These are phyloP conservation scores for Candida tallmaniae DNA, from an alignment of 805 yeast species.

Conservation along the genomic window DNA sequence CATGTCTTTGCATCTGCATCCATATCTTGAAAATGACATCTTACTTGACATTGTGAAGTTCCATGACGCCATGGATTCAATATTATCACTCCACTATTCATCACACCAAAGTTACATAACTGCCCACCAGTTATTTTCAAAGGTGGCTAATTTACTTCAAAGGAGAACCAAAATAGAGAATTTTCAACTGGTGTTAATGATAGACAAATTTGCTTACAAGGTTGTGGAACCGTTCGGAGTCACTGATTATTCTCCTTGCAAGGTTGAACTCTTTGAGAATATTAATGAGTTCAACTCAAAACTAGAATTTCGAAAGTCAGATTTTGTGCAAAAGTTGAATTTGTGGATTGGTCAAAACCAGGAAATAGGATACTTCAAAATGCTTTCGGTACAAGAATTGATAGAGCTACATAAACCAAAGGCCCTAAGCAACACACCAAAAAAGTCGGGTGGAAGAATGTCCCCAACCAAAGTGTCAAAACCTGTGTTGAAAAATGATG, in stretches of 20 bases:
- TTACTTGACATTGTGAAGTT: neutral
- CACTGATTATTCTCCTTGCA: conserved; percentile 12
- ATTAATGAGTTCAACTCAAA: conserved; percentile 8
- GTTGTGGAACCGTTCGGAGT: conserved; percentile 6
- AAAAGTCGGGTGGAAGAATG: too few relatives aligned
- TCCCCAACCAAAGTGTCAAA: conserved; percentile 17
- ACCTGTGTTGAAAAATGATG: conserved; percentile 26
- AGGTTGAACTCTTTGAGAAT: conserved; percentile 7
- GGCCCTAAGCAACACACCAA: conserved; percentile 1
- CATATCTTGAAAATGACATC: neutral
- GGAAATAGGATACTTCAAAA: conserved; percentile 7
- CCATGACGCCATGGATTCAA: conserved; percentile 27
- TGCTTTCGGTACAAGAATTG: conserved; percentile 4
- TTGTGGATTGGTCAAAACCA: conserved; percentile 20
- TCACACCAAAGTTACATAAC: conserved; percentile 25
- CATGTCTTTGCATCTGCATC: conserved; percentile 1
- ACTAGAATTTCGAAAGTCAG: conserved; percentile 14
- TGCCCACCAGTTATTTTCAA: conserved; percentile 16
- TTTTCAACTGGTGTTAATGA: conserved; percentile 15
- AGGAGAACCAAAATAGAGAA: conserved; percentile 16
- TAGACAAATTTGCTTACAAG: conserved; percentile 13
- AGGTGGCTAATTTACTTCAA: conserved; percentile 16
- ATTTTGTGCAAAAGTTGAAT: conserved; percentile 15
- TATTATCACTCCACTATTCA: conserved; percentile 29
- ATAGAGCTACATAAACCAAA: conserved; percentile 4